These are phyloP conservation scores for Eremothecium cymbalariae DNA, from an alignment of 1,139 yeast genomes.

Conservation along the genomic window DNA sequence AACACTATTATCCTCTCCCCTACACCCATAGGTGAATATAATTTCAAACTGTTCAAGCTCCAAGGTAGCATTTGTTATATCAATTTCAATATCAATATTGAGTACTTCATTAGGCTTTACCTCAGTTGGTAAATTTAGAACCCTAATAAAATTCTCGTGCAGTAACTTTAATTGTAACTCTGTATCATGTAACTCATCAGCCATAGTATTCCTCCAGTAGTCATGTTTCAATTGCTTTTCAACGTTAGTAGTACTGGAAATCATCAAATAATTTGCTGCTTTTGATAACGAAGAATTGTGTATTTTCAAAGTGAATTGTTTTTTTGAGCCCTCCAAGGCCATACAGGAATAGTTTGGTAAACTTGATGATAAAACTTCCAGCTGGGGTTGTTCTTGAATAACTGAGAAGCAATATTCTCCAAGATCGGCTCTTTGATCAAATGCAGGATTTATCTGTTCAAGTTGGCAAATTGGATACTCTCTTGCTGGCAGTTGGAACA, in stretches of 20 bases:
- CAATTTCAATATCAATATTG: conserved; percentile 44
- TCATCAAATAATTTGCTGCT: conserved; percentile 22
- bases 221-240: conserved; percentile 23
- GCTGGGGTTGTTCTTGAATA: conserved; percentile 28
- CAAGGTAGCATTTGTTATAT: conserved; percentile 31
- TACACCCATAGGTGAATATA: conserved; percentile 24
- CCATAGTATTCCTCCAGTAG: conserved; percentile 26
- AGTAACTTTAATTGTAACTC: conserved; percentile 25
- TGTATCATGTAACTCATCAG: conserved; percentile 24
- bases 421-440: conserved; percentile 8
- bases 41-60: conserved; percentile 25
- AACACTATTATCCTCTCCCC: conserved; percentile 17
- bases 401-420: conserved; percentile 16
- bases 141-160: conserved; percentile 17
- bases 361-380: conserved; percentile 21
- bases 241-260: conserved; percentile 21
- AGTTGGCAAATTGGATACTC: conserved; percentile 17
- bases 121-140: conserved; percentile 17
- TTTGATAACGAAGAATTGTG: conserved; percentile 39
- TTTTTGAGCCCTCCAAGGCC: conserved; percentile 72
- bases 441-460: conserved; percentile 7
- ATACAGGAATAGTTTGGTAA: conserved; percentile 33
- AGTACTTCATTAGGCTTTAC: conserved; percentile 22
- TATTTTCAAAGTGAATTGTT: conserved; percentile 43
- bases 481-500: conserved; percentile 39